Evolutionary conservation across 495 filamentous ascomycete genomes (phyloP).

Genomic region (Pyronema domesticum): DNA sequence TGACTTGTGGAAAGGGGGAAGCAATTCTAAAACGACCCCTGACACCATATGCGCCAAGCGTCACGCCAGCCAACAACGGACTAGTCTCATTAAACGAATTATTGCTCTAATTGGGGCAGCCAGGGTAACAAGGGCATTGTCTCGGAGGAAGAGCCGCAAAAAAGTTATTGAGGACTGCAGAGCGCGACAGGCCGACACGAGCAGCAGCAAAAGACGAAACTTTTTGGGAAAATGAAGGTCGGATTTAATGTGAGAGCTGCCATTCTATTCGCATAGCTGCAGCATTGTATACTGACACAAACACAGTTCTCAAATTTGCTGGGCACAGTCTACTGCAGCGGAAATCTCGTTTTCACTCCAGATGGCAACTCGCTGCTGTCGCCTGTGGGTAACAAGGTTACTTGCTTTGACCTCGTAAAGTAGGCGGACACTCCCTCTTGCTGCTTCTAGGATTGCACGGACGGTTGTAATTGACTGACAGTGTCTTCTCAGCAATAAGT

Average conservation of each 20-base stretch:
- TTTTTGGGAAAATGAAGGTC: conserved; percentile 17
- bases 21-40: neutral
- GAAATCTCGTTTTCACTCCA: conserved; percentile 89
- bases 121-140: neutral
- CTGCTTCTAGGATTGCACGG: neutral
- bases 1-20: neutral
- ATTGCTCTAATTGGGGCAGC: neutral
- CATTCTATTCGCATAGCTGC: neutral
- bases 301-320: conserved; percentile 29
- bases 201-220: neutral
- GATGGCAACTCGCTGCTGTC: conserved; percentile 91
- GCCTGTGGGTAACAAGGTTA: conserved; percentile 90
- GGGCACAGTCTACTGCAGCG: conserved; percentile 92
- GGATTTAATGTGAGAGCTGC: conserved; percentile 20
- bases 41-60: neutral
- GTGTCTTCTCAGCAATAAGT: conserved; percentile 55
- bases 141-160: neutral
- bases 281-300: neutral
- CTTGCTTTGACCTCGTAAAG: conserved; percentile 92
- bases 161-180: neutral
- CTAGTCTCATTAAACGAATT: neutral
- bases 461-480: conserved; percentile 3
- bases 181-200: neutral
- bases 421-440: conserved; percentile 30
- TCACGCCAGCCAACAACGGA: neutral